phyloP scores from a whole-genome alignment of 2,329 filamentous ascomycete genomes.

The Fusarium equiseti region DNA sequence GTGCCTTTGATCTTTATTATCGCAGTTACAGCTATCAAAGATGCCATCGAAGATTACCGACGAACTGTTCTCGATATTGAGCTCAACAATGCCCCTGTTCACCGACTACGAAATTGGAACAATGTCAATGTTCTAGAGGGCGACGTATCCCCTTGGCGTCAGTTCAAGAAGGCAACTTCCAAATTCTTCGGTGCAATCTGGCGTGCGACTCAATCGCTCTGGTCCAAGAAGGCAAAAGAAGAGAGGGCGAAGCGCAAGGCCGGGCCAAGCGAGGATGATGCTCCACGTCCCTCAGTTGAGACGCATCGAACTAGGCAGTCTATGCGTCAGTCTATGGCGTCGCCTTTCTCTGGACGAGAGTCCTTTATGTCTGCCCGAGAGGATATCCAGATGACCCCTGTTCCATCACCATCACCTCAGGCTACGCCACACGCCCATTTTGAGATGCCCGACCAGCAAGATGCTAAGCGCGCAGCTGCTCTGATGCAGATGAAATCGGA shows the following conservation, averaged over 20 bases:
- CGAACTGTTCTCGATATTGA: conserved; percentile 91
- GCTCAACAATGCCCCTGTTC: conserved; percentile 95
- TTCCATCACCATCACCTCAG: conserved; percentile 80
- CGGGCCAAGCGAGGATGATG: conserved; percentile 55
- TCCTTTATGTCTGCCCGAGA: conserved; percentile 69
- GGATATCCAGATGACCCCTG: conserved; percentile 95
- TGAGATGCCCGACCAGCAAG: conserved; percentile 55
- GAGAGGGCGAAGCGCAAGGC: conserved; percentile 63
- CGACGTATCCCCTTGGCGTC: conserved; percentile 86
- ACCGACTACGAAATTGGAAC: conserved; percentile 86
- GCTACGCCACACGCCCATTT: conserved; percentile 50
- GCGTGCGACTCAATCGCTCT: conserved; percentile 60
- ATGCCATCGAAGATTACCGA: conserved; percentile 94
- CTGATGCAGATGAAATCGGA: conserved; percentile 63
- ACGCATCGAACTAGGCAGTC: conserved; percentile 52
- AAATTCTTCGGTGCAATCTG: conserved; percentile 67
- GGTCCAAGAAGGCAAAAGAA: conserved; percentile 64
- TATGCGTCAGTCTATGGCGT: conserved; percentile 56
- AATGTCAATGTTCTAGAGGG: conserved; percentile 95
- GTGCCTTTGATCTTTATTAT: conserved; percentile 95
- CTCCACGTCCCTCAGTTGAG: conserved; percentile 70
- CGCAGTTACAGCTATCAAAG: conserved; percentile 88
- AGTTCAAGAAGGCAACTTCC: conserved; percentile 88
- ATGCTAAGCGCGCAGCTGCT: conserved; percentile 53
- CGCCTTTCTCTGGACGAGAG: conserved; percentile 66